Conservation (phyloP, 352 stramenopile genomes). For the Pythium phragmitis region DNA sequence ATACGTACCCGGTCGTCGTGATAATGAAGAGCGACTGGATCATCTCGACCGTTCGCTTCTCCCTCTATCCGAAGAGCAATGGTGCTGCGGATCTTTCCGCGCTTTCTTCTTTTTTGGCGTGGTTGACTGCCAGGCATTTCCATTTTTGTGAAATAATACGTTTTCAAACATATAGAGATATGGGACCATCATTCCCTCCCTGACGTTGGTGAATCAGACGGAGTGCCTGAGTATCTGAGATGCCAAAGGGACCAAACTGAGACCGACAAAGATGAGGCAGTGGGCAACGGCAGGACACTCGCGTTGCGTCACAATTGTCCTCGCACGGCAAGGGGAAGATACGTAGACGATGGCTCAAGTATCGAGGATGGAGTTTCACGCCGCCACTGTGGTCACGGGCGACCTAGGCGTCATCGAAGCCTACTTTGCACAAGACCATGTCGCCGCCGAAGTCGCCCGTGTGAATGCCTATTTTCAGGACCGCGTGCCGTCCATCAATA, state of each 20-base stretch:
- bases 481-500: slow-evolving; percentile 6
- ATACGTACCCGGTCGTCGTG: slow-evolving; percentile 85
- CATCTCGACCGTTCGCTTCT: slow-evolving; percentile 50
- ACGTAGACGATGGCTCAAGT: background rate
- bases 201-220: too few relatives aligned
- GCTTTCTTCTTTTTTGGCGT: slow-evolving; percentile 11
- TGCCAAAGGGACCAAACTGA: slow-evolving; percentile 4
- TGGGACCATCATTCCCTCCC: background rate
- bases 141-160: slow-evolving; percentile 7
- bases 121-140: background rate
- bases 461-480: slow-evolving; percentile 16
- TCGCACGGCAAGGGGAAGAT: background rate
- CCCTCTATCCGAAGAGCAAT: background rate
- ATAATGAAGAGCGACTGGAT: slow-evolving; percentile 98
- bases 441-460: slow-evolving; percentile 6
- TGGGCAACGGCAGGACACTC: background rate
- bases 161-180: slow-evolving; percentile 7
- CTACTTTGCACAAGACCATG: slow-evolving; percentile 15
- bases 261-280: background rate
- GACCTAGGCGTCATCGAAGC: slow-evolving; percentile 4
- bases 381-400: background rate
- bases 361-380: slow-evolving; percentile 13
- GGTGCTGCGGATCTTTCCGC: slow-evolving; percentile 23
- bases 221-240: slow-evolving; percentile 2
- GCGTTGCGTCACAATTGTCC: background rate